Conservation (phyloP, 345 rosid genomes). For the Pelargonium nanum region DNA sequence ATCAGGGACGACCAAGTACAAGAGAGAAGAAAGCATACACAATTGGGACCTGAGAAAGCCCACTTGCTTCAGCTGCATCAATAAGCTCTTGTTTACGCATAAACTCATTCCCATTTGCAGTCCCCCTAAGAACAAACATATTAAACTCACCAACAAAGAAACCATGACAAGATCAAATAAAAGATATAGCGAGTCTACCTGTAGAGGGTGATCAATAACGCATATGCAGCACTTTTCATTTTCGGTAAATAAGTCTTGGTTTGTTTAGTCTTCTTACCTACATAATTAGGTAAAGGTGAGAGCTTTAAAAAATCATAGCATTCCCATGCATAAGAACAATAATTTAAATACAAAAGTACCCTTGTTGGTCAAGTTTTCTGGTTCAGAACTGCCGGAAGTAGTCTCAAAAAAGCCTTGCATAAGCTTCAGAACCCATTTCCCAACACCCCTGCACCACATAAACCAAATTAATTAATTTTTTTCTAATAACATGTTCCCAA, state of each 20-base stretch:
- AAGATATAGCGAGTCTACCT: conserved; percentile 34
- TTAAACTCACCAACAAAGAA: conserved; percentile 5
- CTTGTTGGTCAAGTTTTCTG: conserved; percentile 35
- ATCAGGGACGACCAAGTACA: not conserved
- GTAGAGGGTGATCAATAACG: conserved; percentile 62
- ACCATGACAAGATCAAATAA: not conserved
- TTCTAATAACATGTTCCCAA: too few species aligned
- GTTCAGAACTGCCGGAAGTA: conserved; percentile 37
- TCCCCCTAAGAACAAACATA: conserved; percentile 34
- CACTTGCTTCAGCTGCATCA: conserved; percentile 92
- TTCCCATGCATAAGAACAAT: conserved; percentile 6
- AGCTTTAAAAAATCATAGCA: not conserved
- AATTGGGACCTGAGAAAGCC: conserved; percentile 70
- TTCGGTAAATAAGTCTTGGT: conserved; percentile 57
- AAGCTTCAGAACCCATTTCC: conserved; percentile 71
- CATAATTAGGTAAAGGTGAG: conserved; percentile 1
- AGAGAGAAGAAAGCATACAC: conserved; percentile 31
- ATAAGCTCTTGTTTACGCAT: conserved; percentile 81
- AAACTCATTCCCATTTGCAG: conserved; percentile 51
- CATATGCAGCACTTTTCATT: conserved; percentile 76
- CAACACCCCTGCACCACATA: conserved; percentile 60
- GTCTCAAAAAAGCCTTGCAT: conserved; percentile 51
- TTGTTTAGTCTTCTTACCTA: conserved; percentile 46
- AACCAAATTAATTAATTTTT: too few species aligned
- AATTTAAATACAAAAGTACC: conserved; percentile 21